Evolutionary conservation across 2,329 filamentous ascomycete species (phyloP).

Genomic region (Aspergillus ibericus): DNA sequence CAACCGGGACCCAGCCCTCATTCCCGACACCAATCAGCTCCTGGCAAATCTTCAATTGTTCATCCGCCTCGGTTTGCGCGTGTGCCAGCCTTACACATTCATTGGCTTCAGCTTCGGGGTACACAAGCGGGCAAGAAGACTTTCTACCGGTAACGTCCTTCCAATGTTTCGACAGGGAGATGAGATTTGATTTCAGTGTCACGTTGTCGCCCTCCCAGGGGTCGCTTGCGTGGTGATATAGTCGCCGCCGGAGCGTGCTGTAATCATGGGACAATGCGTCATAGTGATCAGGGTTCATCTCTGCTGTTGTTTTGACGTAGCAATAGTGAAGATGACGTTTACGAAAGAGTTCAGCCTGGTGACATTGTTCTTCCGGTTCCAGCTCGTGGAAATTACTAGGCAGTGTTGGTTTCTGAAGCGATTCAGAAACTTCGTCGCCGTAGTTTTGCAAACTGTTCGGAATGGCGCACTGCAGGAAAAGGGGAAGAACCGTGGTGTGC

Average conservation of each 20-base stretch:
- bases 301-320: background rate
- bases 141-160: background rate
- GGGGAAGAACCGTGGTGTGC: conserved; percentile 25
- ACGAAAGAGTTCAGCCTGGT: background rate
- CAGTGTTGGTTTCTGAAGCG: background rate
- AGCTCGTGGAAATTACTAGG: background rate
- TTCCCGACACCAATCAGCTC: conserved; percentile 9
- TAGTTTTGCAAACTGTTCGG: conserved; percentile 27
- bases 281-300: background rate
- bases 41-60: conserved; percentile 3
- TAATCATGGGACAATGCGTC: conserved; percentile 7
- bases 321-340: conserved; percentile 5
- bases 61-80: background rate
- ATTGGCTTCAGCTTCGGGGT: background rate
- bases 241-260: conserved; percentile 13
- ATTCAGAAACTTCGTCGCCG: conserved; percentile 10
- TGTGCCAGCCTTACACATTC: background rate
- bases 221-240: conserved; percentile 20
- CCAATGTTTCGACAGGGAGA: conserved; percentile 4
- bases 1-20: conserved; percentile 19
- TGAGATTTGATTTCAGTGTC: conserved; percentile 20
- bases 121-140: background rate
- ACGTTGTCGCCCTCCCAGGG: conserved; percentile 29
- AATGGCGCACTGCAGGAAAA: conserved; percentile 27
- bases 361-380: background rate